Evolutionary conservation across 495 filamentous ascomycete genomes (phyloP).

Genomic region (Copromyces sp.): DNA sequence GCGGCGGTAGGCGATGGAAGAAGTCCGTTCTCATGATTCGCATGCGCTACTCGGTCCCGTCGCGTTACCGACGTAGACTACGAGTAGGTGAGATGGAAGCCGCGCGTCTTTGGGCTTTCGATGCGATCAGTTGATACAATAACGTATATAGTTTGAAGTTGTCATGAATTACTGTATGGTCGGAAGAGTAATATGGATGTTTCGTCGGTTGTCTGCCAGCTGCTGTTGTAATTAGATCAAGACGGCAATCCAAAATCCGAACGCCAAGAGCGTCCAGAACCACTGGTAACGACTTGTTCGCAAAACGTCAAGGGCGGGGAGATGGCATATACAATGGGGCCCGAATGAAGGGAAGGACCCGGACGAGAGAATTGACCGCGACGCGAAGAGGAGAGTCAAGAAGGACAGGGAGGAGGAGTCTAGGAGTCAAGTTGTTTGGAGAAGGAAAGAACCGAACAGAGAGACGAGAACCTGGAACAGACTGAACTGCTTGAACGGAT

Average conservation of each 20-base stretch:
- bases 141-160: neutral
- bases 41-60: neutral
- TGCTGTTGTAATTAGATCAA: neutral
- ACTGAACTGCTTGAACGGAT: neutral
- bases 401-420: neutral
- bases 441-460: neutral
- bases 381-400: neutral
- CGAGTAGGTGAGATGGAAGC: neutral
- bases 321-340: neutral
- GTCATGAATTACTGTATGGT: neutral
- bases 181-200: neutral
- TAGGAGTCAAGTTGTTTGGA: neutral
- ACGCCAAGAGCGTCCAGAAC: neutral
- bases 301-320: neutral
- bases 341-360: neutral
- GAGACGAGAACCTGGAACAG: neutral
- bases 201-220: neutral
- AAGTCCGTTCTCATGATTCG: slow-evolving; percentile 22
- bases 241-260: neutral
- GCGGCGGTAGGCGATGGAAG: slow-evolving; percentile 31
- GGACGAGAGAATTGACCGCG: neutral
- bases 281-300: neutral
- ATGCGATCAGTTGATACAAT: neutral
- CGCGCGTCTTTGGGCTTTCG: neutral
- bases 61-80: neutral